Conservation (phyloP, 805 yeast species). For the Yamadazyma endophytica region DNA sequence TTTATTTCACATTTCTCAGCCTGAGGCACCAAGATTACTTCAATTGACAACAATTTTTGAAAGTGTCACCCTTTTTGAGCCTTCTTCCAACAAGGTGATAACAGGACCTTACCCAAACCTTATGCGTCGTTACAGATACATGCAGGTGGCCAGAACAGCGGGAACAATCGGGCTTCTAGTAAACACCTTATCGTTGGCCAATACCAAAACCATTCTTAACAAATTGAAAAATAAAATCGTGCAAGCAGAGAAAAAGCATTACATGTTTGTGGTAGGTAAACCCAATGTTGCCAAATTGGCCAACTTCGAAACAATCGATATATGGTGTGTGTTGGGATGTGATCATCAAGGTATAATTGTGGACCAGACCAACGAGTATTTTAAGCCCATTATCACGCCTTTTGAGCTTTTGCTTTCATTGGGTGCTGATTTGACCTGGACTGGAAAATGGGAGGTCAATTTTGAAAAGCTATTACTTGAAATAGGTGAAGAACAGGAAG, state of each 20-base stretch:
- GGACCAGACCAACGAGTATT: conserved; percentile 75
- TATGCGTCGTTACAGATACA: conserved; percentile 76
- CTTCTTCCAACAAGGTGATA: conserved; percentile 23
- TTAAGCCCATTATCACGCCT: conserved; percentile 90
- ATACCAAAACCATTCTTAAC: conserved; percentile 66
- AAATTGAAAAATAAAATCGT: conserved; percentile 57
- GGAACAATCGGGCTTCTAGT: conserved; percentile 89
- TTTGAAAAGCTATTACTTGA: conserved; percentile 51
- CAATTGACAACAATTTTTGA: conserved; percentile 69
- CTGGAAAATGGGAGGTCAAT: conserved; percentile 89
- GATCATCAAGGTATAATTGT: conserved; percentile 89
- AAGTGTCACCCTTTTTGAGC: conserved; percentile 48
- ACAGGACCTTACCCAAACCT: conserved; percentile 74
- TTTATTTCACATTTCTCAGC: conserved; percentile 67
- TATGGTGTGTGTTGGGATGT: conserved; percentile 94
- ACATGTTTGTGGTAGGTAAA: conserved; percentile 93
- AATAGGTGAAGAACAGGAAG: conserved; percentile 26
- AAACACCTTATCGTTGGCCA: conserved; percentile 79
- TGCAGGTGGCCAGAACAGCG: conserved; percentile 87
- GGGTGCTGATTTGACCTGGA: conserved; percentile 75
- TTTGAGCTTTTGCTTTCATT: conserved; percentile 84
- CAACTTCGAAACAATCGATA: conserved; percentile 88
- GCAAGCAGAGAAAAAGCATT: conserved; percentile 83
- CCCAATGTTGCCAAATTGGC: conserved; percentile 97
- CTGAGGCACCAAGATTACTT: conserved; percentile 75